Evolutionary conservation across 2,329 filamentous ascomycete genomes (phyloP).

Genomic region (Fusarium sp.): DNA sequence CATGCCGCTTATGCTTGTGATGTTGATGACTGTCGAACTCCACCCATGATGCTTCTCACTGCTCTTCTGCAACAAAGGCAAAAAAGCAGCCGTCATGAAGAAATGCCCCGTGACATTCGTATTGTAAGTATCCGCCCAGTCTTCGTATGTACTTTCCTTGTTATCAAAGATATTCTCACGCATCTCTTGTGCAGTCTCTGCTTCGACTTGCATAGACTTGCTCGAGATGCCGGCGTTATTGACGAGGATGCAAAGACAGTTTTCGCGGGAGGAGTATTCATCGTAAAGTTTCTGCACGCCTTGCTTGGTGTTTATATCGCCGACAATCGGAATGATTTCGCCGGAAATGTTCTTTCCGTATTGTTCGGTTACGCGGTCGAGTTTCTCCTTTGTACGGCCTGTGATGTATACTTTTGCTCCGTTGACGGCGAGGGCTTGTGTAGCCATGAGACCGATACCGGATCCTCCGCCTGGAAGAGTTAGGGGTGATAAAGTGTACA

Average conservation of each 20-base stretch:
- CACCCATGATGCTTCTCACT: conserved; percentile 54
- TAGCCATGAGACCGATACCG: conserved; percentile 73
- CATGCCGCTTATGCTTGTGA: conserved; percentile 71
- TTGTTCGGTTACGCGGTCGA: conserved; percentile 65
- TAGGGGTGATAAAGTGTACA: background rate
- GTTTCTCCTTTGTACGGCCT: conserved; percentile 68
- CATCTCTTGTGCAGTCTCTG: conserved; percentile 59
- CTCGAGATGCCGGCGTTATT: conserved; percentile 74
- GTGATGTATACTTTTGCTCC: conserved; percentile 75
- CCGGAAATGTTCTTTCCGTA: conserved; percentile 62
- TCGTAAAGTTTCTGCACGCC: conserved; percentile 65
- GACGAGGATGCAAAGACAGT: conserved; percentile 68
- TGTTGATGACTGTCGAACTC: conserved; percentile 70
- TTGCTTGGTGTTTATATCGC: conserved; percentile 69
- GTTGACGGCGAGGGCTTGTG: conserved; percentile 70
- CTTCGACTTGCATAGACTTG: conserved; percentile 61
- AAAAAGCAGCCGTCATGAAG: conserved; percentile 69
- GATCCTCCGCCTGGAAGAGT: conserved; percentile 57
- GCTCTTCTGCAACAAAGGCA: conserved; percentile 65
- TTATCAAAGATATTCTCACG: conserved; percentile 72
- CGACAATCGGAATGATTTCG: conserved; percentile 65
- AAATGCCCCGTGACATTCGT: conserved; percentile 77
- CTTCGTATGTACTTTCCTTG: conserved; percentile 64
- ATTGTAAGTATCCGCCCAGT: conserved; percentile 75
- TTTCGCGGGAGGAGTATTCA: conserved; percentile 63